Base-by-base conservation (phyloP, 2,329 filamentous ascomycete species). In the Immersiporthe knoxdaviesiana region DNA sequence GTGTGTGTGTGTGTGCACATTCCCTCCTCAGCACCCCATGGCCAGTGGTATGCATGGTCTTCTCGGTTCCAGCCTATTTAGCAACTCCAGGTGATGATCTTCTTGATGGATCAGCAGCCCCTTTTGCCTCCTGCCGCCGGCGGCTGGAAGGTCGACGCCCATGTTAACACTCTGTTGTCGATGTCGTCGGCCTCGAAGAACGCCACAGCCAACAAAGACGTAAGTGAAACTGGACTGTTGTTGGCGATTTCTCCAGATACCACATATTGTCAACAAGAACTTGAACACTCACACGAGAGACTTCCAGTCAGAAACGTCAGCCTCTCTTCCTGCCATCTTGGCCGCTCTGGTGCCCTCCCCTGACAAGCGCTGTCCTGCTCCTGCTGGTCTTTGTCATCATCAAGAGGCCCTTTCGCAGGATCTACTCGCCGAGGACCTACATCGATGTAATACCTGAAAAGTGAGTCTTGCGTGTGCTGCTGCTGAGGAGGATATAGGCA, bases 361-460 rank as follows among this genome's bases (percentile, higher is more conserved):
- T 74, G 35, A 54, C 59, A 32, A 70, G 68, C n/a, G 72, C 72
- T 32, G 54, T 71, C 21, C 18, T 72, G 32, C 68, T 72, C 37
- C 63, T 74, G 32, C 21, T 64, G 3, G 62, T 72, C 18, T 74
- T 74, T 52, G 61, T 71, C 41, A 32, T 73, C 14, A 69, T 74
- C 54, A 71, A 65, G n/a, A 70, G 67, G 37, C 72, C 67, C 2
- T 71, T 72, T 35, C 71, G 70, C 24, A 66, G 72, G 47, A 71
- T 74, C 37, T 74, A 74, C 58, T 68, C 72, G 2, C 73, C 73
- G 14, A 66, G 73, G 35, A 74, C 73, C 11, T 74, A 72, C 61
- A 73, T 74, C 14, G 73, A 72, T 37, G 54, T 71, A 5, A 72
- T 74, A 16, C 71, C 72, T 37, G 72, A 74, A 37, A 73, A 73